Percentiles rank a stretch among this genome's conserved stretches.
Evolutionary conservation across 2,329 filamentous ascomycete genomes (phyloP).

Genomic region (Sphaerulina populicola): DNA sequence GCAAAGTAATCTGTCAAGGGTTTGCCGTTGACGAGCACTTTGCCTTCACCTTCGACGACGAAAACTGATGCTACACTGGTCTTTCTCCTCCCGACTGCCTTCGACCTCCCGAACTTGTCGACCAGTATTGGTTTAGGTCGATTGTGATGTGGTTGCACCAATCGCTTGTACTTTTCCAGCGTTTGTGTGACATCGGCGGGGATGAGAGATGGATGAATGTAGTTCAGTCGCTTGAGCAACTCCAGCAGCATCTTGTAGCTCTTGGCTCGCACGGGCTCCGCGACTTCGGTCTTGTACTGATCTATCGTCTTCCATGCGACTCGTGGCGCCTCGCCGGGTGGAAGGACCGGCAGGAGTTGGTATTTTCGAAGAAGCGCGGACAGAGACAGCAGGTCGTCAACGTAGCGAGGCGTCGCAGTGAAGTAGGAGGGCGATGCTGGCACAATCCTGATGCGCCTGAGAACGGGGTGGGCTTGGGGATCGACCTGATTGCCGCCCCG

Average conservation of each 20-base stretch:
- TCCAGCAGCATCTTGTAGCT: constrained; percentile 71
- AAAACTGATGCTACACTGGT: constrained; percentile 74
- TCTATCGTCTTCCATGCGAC: constrained; percentile 73
- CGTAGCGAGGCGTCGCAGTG: constrained; percentile 74
- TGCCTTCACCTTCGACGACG: constrained; percentile 85
- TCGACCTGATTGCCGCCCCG: constrained; percentile 13
- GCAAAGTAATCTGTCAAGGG: constrained; percentile 73
- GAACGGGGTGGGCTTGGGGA: constrained; percentile 15
- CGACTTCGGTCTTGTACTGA: constrained; percentile 63
- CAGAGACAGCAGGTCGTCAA: constrained; percentile 70
- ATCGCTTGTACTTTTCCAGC: constrained; percentile 63
- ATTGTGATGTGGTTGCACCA: constrained; percentile 62
- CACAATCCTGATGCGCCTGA: constrained; percentile 55
- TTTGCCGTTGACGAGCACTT: constrained; percentile 84
- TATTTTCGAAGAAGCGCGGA: constrained; percentile 64
- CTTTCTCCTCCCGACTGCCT: constrained; percentile 80
- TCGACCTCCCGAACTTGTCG: constrained; percentile 68
- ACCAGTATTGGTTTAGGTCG: constrained; percentile 55
- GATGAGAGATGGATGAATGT: constrained; percentile 70
- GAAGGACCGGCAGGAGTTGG: constrained; percentile 60
- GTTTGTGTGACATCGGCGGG: constrained; percentile 59
- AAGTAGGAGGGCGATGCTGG: constrained; percentile 92
- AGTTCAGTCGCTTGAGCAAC: constrained; percentile 70
- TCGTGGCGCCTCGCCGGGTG: constrained; percentile 57
- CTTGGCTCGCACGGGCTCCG: constrained; percentile 64